These are phyloP conservation scores for Globisporangium okanoganense DNA, from an alignment of 352 stramenopile species.

Conservation along the genomic window DNA sequence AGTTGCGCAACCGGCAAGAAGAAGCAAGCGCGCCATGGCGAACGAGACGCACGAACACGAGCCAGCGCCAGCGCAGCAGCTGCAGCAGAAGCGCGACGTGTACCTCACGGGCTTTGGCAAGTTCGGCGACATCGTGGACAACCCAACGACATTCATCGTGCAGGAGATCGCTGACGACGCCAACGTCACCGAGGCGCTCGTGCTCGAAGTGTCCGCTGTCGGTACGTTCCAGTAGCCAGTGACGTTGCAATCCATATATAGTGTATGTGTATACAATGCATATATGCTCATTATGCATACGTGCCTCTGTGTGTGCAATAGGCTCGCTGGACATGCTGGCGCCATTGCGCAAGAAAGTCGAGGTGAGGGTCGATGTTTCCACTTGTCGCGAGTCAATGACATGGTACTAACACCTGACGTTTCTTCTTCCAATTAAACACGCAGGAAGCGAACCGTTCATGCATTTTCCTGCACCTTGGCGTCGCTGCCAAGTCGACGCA, in stretches of 20 bases:
- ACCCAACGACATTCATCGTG: slow-evolving; percentile 68
- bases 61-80: not conserved
- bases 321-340: slow-evolving; percentile 33
- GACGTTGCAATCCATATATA: not conserved
- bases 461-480: slow-evolving; percentile 74
- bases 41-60: slow-evolving; percentile 27
- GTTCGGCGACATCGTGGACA: slow-evolving; percentile 79
- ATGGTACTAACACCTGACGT: not conserved
- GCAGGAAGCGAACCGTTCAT: slow-evolving; percentile 42
- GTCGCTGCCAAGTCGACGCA: slow-evolving; percentile 39
- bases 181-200: slow-evolving; percentile 60
- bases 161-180: slow-evolving; percentile 46
- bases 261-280: not conserved
- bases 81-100: slow-evolving; percentile 42
- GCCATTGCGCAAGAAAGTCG: slow-evolving; percentile 30
- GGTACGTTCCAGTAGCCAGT: slow-evolving; percentile 19
- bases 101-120: slow-evolving; percentile 84
- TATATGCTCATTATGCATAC: not conserved
- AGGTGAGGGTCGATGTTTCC: slow-evolving; percentile 16
- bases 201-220: slow-evolving; percentile 70
- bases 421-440: not conserved
- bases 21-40: not conserved
- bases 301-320: slow-evolving; percentile 7
- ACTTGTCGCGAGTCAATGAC: not conserved
- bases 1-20: not conserved